phyloP scores from a whole-genome alignment of 1,139 yeast species.

The Saccharomycopsis hybrid region DNA sequence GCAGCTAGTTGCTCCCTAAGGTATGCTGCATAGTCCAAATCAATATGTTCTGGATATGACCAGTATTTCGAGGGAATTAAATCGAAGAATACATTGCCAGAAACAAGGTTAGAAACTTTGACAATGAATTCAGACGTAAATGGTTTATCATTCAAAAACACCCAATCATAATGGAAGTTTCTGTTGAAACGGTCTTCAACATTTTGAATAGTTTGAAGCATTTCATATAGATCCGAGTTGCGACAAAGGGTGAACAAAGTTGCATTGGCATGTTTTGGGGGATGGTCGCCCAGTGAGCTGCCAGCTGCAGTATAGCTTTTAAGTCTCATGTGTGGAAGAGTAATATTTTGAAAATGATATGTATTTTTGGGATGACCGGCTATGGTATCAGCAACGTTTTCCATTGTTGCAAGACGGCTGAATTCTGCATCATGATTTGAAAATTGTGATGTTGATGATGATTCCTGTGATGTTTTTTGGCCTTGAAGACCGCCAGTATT shows the following conservation, averaged over 20 bases:
- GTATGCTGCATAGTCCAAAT: conserved; percentile 47
- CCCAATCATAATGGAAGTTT: conserved; percentile 54
- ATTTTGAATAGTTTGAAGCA: conserved; percentile 44
- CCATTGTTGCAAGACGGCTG: too few species aligned
- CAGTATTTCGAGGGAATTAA: conserved; percentile 58
- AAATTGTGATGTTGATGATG: too few species aligned
- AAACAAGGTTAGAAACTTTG: conserved; percentile 38
- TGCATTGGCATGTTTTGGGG: conserved; percentile 34
- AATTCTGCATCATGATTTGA: too few species aligned
- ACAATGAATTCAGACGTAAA: conserved; percentile 44
- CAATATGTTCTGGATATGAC: conserved; percentile 67
- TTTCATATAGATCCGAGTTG: conserved; percentile 41
- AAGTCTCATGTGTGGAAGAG: conserved; percentile 3
- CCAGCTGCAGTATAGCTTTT: conserved; percentile 21
- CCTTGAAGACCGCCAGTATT: too few species aligned
- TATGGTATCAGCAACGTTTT: too few species aligned
- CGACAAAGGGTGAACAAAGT: conserved; percentile 52
- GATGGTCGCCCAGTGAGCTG: too few species aligned
- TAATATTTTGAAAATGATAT: too few species aligned
- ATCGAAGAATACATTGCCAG: conserved; percentile 63
- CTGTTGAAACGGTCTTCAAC: conserved; percentile 53
- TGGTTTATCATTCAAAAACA: conserved; percentile 49
- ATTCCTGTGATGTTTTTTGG: too few species aligned
- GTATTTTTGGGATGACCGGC: too few species aligned
- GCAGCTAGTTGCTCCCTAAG: conserved; percentile 41